These are phyloP conservation scores for Russula sp. DNA, from an alignment of 768 basidiomycete species.

Conservation along the genomic window DNA sequence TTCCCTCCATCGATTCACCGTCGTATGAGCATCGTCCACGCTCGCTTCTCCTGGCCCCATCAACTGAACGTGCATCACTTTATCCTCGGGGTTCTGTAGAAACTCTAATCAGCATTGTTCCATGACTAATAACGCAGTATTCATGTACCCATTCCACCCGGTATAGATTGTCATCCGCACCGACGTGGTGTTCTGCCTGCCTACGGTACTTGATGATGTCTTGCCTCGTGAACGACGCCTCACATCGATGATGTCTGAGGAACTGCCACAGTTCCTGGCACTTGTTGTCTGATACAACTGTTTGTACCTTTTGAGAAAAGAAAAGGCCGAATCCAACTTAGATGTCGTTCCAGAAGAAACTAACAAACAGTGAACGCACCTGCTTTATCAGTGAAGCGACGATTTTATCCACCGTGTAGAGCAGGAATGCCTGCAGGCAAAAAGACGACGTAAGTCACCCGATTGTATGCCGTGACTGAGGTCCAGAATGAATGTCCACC, in stretches of 20 bases:
- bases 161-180: slow-evolving; percentile 70
- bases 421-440: slow-evolving; percentile 63
- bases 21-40: slow-evolving; percentile 44
- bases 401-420: slow-evolving; percentile 93
- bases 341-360: not conserved
- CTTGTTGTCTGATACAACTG: slow-evolving; percentile 73
- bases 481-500: slow-evolving; percentile 20
- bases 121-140: not conserved
- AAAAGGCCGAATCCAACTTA: slow-evolving; percentile 1
- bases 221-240: slow-evolving; percentile 46
- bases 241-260: slow-evolving; percentile 54
- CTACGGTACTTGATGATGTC: slow-evolving; percentile 73
- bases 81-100: slow-evolving; percentile 45
- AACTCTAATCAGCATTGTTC: slow-evolving; percentile 4
- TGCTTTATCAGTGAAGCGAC: slow-evolving; percentile 88
- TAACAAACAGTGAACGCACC: slow-evolving; percentile 35
- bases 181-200: slow-evolving; percentile 69
- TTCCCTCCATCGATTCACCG: slow-evolving; percentile 57
- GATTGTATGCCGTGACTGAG: not conserved
- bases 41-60: slow-evolving; percentile 60
- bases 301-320: slow-evolving; percentile 61
- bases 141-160: slow-evolving; percentile 72
- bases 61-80: slow-evolving; percentile 53
- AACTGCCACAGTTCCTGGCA: slow-evolving; percentile 81
- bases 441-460: slow-evolving; percentile 27